These are phyloP conservation scores for Inga oerstediana DNA, from an alignment of 306 rosid genomes.

Conservation along the genomic window DNA sequence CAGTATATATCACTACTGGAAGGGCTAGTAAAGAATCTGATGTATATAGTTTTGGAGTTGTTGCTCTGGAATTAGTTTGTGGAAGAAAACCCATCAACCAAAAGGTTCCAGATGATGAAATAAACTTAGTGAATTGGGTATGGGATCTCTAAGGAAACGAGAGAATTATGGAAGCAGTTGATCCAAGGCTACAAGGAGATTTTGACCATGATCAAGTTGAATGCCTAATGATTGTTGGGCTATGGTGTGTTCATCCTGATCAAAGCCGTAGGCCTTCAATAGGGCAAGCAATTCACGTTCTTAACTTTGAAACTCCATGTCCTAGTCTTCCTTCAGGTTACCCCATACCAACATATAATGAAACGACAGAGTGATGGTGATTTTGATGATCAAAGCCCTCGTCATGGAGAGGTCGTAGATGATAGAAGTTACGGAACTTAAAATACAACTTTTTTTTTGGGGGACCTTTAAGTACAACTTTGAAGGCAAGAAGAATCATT, in stretches of 20 bases:
- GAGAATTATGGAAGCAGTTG: not conserved
- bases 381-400: no score
- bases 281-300: slow-evolving; percentile 3
- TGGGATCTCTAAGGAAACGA: not conserved
- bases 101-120: not conserved
- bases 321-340: not conserved
- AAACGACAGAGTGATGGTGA: not conserved
- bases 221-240: not conserved
- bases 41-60: slow-evolving; percentile 41
- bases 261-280: not conserved
- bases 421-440: no score
- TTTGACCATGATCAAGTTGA: not conserved
- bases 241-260: not conserved
- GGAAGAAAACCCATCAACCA: slow-evolving; percentile 35
- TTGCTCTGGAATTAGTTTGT: slow-evolving; percentile 38
- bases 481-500: no score
- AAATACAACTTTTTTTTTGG: no score
- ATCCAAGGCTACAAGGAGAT: not conserved
- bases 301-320: not conserved
- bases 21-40: slow-evolving; percentile 40
- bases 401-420: no score
- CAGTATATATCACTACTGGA: slow-evolving; percentile 18
- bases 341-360: not conserved
- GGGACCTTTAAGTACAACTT: no score
- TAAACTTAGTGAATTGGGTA: not conserved